A percentile compares a stretch with the other conserved stretches of the same genome.
These are phyloP conservation scores for Marasmius oreades DNA, from an alignment of 1,284 basidiomycete species.

Conservation along the genomic window DNA sequence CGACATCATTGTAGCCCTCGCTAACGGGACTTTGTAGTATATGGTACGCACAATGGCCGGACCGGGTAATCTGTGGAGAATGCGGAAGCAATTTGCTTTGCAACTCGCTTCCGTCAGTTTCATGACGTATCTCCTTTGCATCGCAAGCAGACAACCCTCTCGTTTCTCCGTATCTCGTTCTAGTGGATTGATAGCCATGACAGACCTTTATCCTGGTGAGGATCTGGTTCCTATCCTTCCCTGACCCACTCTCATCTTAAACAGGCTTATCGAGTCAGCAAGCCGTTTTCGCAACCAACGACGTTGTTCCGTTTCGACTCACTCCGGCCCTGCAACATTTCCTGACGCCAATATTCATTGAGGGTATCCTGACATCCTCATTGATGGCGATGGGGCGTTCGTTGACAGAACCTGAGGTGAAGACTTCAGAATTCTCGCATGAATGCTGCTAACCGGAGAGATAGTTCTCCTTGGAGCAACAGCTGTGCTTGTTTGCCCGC, in stretches of 20 bases:
- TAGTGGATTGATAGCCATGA: constrained; percentile 90
- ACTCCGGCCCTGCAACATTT: constrained; percentile 97
- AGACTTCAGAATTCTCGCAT: constrained; percentile 7
- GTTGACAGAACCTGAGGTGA: constrained; percentile 89
- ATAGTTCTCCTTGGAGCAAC: constrained; percentile 86
- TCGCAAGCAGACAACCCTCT: constrained; percentile 81
- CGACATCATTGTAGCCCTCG: neutral
- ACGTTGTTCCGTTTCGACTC: constrained; percentile 94
- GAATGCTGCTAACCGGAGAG: constrained; percentile 4
- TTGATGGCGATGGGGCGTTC: constrained; percentile 91
- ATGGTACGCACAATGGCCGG: constrained; percentile 85
- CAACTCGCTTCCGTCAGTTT: constrained; percentile 90
- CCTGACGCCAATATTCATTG: constrained; percentile 85
- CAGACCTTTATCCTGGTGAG: constrained; percentile 83
- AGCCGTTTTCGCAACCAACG: constrained; percentile 75
- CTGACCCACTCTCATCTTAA: neutral
- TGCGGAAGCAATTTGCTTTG: constrained; percentile 95
- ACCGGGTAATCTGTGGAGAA: constrained; percentile 90
- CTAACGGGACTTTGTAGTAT: constrained; percentile 53
- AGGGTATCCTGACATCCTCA: constrained; percentile 84
- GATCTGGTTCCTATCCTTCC: constrained; percentile 9
- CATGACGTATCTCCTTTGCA: constrained; percentile 87
- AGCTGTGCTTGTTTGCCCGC: constrained; percentile 85
- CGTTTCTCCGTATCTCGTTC: constrained; percentile 88
- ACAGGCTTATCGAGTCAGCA: constrained; percentile 35